Evolutionary conservation across 1,139 yeast genomes (phyloP), one percentile per base, ranked within the genome.

Genomic region (Saccharomyces hybrid): DNA sequence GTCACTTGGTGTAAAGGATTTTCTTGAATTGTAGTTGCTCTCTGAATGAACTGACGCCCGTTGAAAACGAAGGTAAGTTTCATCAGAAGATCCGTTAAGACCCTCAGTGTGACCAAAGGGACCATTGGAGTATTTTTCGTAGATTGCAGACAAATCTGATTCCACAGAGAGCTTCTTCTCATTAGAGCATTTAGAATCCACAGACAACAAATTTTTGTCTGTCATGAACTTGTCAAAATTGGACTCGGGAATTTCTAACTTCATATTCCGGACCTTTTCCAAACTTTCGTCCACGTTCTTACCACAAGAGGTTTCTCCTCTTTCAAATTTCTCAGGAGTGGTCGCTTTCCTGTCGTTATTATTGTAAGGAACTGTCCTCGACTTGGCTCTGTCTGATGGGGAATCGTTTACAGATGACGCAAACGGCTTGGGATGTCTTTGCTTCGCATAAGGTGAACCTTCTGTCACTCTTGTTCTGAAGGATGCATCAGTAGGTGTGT

Each of bases 51-150:
- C 44, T 2, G 32, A 38, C 11, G 26, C 25, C 28, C 26, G 50
- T 16, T 27, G 29, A 8, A 23, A 14, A 7, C 19, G 16, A 7
- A 23, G n/a, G 27, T 31, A 25, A 8, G 23, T 5, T 23, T 19
- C 26, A 11, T 44, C 42, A 6, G 31, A 41, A 14, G 25, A 27
- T 6, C 23, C 34, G 7, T 27, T n/a, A 23, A 19, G 44, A 2
- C 26, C 31, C n/a, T 25, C 28, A n/a, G 26, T 31, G 16, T 44
- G 48, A 11, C 34, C 50, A 27, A 34, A 16, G 32, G 46, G 48
- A 28, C 31, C 46, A 14, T 46, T 25, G 6, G 53, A 51, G 23
- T 51, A 51, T 27, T 51, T 47, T 38, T 51, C 53, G 19, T 46
- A 46, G 8, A 51, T 34, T 6, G 53, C 47, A 14, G 50, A 42